These are phyloP conservation scores for Beauveria rudraprayagi DNA, from an alignment of 2,329 filamentous ascomycete genomes.

Conservation along the genomic window DNA sequence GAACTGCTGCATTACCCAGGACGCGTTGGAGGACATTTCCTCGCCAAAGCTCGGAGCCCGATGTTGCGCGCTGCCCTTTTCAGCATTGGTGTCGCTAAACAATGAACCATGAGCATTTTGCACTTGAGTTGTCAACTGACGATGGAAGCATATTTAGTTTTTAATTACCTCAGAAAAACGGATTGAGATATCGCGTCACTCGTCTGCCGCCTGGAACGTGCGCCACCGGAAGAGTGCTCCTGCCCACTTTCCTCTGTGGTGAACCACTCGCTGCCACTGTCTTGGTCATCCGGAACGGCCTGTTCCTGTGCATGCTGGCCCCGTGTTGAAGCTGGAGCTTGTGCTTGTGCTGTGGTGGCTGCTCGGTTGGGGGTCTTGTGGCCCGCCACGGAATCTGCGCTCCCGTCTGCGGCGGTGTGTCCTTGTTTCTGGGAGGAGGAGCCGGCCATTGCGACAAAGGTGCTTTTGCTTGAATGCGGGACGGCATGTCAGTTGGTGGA, in stretches of 20 bases:
- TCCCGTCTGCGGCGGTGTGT: neutral
- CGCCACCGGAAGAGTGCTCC: neutral
- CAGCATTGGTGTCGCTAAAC: neutral
- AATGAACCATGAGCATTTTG: neutral
- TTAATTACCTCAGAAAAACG: neutral
- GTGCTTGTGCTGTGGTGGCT: neutral
- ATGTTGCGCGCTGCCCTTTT: neutral
- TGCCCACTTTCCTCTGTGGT: neutral
- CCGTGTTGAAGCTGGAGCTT: neutral
- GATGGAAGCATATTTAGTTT: neutral
- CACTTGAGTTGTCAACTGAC: neutral
- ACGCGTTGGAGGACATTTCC: neutral
- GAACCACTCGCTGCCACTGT: neutral
- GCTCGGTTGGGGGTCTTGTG: neutral
- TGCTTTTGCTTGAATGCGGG: neutral
- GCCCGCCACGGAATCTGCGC: neutral
- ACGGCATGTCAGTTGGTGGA: neutral
- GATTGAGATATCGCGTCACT: neutral
- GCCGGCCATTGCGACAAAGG: neutral
- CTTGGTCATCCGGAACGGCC: neutral
- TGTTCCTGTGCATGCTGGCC: neutral
- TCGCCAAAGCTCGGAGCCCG: too few relatives aligned
- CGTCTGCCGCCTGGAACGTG: neutral
- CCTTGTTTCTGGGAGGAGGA: neutral
- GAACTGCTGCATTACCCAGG: neutral